A percentile compares a stretch with the other conserved stretches of the same genome.
Conservation (phyloP, 176 grass and related monocot species). For the Eragrostis curvula region DNA sequence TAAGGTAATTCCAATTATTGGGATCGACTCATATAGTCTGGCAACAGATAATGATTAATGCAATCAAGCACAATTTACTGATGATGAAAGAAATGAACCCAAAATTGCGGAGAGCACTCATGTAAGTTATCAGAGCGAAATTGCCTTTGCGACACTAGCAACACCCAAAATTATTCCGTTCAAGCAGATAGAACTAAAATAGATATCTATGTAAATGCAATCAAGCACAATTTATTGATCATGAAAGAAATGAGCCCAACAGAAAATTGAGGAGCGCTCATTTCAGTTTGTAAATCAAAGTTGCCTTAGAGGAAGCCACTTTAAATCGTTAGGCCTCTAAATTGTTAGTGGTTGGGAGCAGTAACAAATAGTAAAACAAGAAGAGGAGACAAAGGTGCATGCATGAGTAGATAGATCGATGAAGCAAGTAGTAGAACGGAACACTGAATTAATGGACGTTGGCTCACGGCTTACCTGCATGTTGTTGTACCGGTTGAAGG, state of each 20-base stretch:
- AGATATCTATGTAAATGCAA: not conserved
- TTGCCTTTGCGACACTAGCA: not conserved
- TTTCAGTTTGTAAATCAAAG: not conserved
- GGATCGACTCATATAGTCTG: not conserved
- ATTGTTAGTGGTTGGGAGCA: not conserved
- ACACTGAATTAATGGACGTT: not conserved
- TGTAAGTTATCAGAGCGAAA: not conserved
- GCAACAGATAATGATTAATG: too few relatives aligned
- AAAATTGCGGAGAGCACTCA: not conserved
- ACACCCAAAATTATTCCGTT: not conserved
- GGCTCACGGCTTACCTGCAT: constrained; percentile 72
- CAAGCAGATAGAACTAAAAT: not conserved
- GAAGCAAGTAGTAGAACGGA: not conserved
- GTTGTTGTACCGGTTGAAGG: constrained; percentile 99
- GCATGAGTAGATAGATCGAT: too few relatives aligned
- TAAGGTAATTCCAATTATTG: constrained; percentile 42
- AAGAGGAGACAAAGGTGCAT: not conserved
- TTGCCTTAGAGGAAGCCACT: not conserved
- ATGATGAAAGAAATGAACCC: too few relatives aligned
- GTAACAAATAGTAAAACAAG: not conserved
- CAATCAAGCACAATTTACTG: too few relatives aligned
- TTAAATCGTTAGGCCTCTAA: not conserved
- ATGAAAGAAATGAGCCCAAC: not conserved
- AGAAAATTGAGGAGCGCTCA: not conserved
- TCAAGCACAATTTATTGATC: not conserved